Base-by-base conservation (phyloP, 1,284 basidiomycete species). In the Veloporphyrellus conicus region DNA sequence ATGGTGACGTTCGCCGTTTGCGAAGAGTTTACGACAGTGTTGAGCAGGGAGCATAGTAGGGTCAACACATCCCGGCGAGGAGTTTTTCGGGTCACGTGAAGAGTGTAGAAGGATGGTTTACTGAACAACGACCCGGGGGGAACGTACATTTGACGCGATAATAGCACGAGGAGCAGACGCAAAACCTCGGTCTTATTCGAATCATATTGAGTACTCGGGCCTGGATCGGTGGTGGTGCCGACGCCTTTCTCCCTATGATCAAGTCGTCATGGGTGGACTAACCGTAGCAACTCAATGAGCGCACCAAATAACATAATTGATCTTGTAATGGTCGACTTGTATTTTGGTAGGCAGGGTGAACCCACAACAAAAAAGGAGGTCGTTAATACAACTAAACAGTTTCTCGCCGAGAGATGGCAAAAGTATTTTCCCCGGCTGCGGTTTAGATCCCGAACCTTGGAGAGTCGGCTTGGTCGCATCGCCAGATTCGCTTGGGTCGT, bases 361-460 rank as follows among this genome's bases (percentile, higher is more conserved):
- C 11, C 90, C 91, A 57, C 90, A 93, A 61, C 90, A 92, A 67
- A 94, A 96, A 32, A 94, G 68, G 23, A 95, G 72, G 63, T 95
- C 92, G 51, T 92, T 78, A 7, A 90, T 71, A 52, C 83, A 82
- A 56, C 76, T 80, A 57, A 94, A 87, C 22, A 95, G 70, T 52
- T 79, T 76, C 61, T 93, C 90, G 2, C 83, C 87, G 2, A 93
- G 69, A 9, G 87, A 86, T 1, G 90, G 90, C 20, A 82, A 61
- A 14, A 82, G 62, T 12, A 71, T 71, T 56, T 78, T 81, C 60
- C 60, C 75, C 41, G 70, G 45, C 41, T 67, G 69, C 2, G 53
- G 44, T 12, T 67, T 40, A 18, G 61, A 46, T 41, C 57, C 64
- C 51, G 48, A 52, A 19, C 55, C 39, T 25, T 43, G 48, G 11